A percentile compares a stretch with the other conserved stretches of the same genome.
Evolutionary conservation across 371 early-diverging fungal species (phyloP).

Genomic region (Lichtheimia ramosa): DNA sequence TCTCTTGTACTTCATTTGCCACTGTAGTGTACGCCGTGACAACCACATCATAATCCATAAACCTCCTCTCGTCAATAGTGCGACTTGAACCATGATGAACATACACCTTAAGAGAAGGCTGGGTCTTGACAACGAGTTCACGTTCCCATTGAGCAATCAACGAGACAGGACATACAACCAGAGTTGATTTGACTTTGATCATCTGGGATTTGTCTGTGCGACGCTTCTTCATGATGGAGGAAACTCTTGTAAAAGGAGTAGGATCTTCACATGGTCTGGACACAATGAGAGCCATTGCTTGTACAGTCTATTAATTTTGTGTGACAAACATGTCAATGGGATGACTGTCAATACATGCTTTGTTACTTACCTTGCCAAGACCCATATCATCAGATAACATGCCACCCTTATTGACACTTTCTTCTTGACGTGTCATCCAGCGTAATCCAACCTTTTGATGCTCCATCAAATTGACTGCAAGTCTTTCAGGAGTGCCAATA

Average conservation of each 20-base stretch:
- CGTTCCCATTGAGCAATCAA: conserved; percentile 67
- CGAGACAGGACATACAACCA: conserved; percentile 65
- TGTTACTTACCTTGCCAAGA: conserved; percentile 33
- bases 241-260: neutral
- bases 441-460: conserved; percentile 68
- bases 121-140: conserved; percentile 56
- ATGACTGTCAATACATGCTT: neutral
- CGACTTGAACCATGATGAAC: conserved; percentile 57
- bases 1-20: conserved; percentile 9
- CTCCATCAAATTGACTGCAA: conserved; percentile 48
- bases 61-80: conserved; percentile 21
- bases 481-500: conserved; percentile 51
- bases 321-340: too few species aligned
- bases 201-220: conserved; percentile 3
- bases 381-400: conserved; percentile 78
- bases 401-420: conserved; percentile 60
- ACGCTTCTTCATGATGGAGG: neutral
- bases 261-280: conserved; percentile 33
- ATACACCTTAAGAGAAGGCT: conserved; percentile 44
- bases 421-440: conserved; percentile 52
- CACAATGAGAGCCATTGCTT: conserved; percentile 76
- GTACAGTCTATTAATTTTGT: conserved; percentile 60
- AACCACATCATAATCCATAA: conserved; percentile 48
- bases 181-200: conserved; percentile 46
- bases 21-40: conserved; percentile 38